Evolutionary conservation across 2,329 filamentous ascomycete species (phyloP).

Genomic region (Sporothrix schenckii): DNA sequence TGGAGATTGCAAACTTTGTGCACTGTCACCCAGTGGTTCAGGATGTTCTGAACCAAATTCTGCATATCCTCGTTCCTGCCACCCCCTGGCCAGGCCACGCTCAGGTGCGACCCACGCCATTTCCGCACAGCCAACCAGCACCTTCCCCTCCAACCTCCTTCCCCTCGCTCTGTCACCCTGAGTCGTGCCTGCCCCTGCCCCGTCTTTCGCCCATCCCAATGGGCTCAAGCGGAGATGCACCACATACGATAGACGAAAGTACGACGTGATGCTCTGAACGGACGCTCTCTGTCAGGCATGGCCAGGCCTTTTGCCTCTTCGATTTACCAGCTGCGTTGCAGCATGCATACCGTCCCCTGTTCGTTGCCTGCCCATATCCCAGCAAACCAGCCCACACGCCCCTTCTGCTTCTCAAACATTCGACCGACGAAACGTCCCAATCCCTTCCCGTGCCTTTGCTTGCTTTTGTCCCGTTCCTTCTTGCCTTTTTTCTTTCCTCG

Average conservation of each 20-base stretch:
- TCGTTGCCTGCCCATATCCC: constrained; percentile 12
- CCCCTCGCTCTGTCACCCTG: constrained; percentile 21
- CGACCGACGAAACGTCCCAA: constrained; percentile 27
- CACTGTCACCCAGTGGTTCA: neutral
- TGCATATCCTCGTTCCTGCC: constrained; percentile 13
- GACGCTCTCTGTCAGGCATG: constrained; percentile 17
- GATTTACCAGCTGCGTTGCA: constrained; percentile 20
- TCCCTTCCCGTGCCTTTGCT: constrained; percentile 2
- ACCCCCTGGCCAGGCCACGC: constrained; percentile 13
- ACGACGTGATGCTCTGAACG: constrained; percentile 1
- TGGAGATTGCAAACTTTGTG: constrained; percentile 24
- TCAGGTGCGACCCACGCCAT: constrained; percentile 19
- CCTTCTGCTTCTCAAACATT: constrained; percentile 30
- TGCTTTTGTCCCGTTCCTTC: constrained; percentile 22
- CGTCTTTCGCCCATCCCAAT: neutral
- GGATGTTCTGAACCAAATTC: constrained; percentile 22
- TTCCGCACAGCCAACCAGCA: constrained; percentile 25
- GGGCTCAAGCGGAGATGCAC: constrained; percentile 17
- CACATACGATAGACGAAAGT: constrained; percentile 17
- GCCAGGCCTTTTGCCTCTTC: neutral
- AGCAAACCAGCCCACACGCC: constrained; percentile 25
- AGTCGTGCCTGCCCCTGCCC: constrained; percentile 14
- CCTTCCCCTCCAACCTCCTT: constrained; percentile 21
- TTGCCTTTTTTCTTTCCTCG: constrained; percentile 4
- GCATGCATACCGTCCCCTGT: constrained; percentile 16